Base-by-base conservation (phyloP, 805 yeast genomes). In the Saccharomyces jurei region DNA sequence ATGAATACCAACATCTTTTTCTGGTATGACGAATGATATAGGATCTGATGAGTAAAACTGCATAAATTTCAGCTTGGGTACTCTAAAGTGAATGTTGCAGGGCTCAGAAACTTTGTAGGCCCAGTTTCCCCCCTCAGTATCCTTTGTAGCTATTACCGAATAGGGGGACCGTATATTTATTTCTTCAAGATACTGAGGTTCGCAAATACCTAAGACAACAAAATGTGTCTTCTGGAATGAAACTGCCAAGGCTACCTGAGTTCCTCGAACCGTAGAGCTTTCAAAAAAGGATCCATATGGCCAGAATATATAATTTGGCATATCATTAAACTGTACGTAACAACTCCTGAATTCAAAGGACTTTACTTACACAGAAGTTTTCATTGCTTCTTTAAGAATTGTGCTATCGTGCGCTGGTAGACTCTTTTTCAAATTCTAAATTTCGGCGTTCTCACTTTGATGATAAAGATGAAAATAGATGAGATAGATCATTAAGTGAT, bases 11-110 rank as follows among this genome's bases (percentile, higher is more conserved):
- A 52, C 52, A 29, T 54, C 60, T 52, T 66, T 63, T 50, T 70
- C 76, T 2, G 73, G 70, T 13, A 78, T 65, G 14, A 84, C 85
- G 9, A 90, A 75, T 3, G 81, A 71, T 3, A 89, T 86, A 0
- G 96, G 95, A n/a, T 77, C 72, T 3, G 84, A 66, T 0, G 97
- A 84, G 59, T 81, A 86, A 66, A 87, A 89, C 60, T 90, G 96
- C 75, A 91, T 76, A 55, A 80, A 78, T 29, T 75, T 76, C 21
- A 86, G 81, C 48, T 79, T 77, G 0, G 97, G 97, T 1, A 94
- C 86, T 27, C 79, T 78, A 64, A 81, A 90, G n/a, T 78, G 61
- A 3, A 86, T 69, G 2, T 82, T 56, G n/a, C 50, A 62, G n/a
- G 65, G 60, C 10, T 60, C 51, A 2, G 55, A 50, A 21, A 52